Base-by-base conservation (phyloP, 2,329 filamentous ascomycete genomes). In the Zymoseptoria ardabiliae region DNA sequence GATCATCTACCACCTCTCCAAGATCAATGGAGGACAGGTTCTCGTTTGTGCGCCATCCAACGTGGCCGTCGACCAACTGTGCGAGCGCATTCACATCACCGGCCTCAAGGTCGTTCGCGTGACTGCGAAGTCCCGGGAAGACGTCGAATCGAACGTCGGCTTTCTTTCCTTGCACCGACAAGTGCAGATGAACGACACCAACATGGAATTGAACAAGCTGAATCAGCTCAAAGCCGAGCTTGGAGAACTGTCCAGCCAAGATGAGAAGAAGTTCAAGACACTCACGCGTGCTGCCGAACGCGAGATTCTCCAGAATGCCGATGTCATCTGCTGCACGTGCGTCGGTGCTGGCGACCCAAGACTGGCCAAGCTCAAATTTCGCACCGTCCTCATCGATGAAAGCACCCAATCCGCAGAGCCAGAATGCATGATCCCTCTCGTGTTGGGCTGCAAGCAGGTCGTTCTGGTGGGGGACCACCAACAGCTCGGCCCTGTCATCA, bases 381-480 rank as follows among this genome's bases (percentile, higher is more conserved):
- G 94, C 64, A 99, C 96, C 64, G 94, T 99, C 20, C 81, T 99
- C 49, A 97, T 99, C 66, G 94, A 99, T 71, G 94, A 99, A 76
- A 97, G 93, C 50, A 99, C 94, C 1, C 94, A 99, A 72, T 97
- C 94, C 17, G 94, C 94, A 2, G 94, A 99, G 74, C 94, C 94
- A 0, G 94, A 99, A 75, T 99, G 94, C 75, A 96, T 99, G 91
- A 99, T 99, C 68, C 94, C 94, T 19, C 80, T 99, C 49, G 93
- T 99, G 30, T 82, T 99, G 21, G 94, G 94, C 55, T 99, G 94
- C 81, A 99, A 99, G 78, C 94, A 99, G 75, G 91, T 97, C 54
- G 94, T 99, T n/a, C 83, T 99, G 41, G 94, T 99, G 50, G 94
- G 94, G 72, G 94, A 99, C 72, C 94, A 99, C 76, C 95, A 97